Evolutionary conservation across 768 basidiomycete genomes (phyloP), one percentile per base, ranked within the genome.

Genomic region (Termitomyces bulborhizus): DNA sequence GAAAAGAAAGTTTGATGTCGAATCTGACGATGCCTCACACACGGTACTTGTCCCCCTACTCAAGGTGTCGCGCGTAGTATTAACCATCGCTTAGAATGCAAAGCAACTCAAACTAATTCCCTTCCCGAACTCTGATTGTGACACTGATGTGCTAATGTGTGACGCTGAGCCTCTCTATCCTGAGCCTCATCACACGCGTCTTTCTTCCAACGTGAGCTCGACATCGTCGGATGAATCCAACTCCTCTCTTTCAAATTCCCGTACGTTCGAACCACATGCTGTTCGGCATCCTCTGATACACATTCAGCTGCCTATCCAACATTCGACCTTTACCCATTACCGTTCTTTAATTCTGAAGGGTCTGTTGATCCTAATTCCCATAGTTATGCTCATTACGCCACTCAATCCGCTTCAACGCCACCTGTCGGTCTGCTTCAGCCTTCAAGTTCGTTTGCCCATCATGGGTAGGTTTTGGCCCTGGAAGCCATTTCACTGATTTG

Each of bases 101-200:
- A 90, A 92, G 68, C 86, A 90, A 66, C 58, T 87, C 24, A 90
- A 86, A 73, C 76, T 88, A 51, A 74, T 90, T 54, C 85, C 87
- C 44, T 90, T 90, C 68, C 89, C 87, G 53, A 80, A 85, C 63
- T 76, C 75, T 56, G 78, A 81, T 57, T 66, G 71, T 57, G 85
- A 89, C 68, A 69, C 73, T 63, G 88, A 91, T 66, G 77, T 84
- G 59, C 72, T 78, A 61, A 92, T 92, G 90, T 82, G 78, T 63
- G 85, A 86, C 60, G 77, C 78, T 66, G 82, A 86, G 60, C 80
- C 79, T 43, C 65, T 81, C 60, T 76, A 68, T 62, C 76, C 77
- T 61, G 71, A 75, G 62, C 72, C 77, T 60, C 74, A 77, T 63
- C 88, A 89, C 64, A 72, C 75, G 40, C 87, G 86, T 54, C 74